A percentile compares a stretch with the other conserved stretches of the same genome.
Conservation (phyloP, 345 rosid genomes). For the Corchorus capsularis region DNA sequence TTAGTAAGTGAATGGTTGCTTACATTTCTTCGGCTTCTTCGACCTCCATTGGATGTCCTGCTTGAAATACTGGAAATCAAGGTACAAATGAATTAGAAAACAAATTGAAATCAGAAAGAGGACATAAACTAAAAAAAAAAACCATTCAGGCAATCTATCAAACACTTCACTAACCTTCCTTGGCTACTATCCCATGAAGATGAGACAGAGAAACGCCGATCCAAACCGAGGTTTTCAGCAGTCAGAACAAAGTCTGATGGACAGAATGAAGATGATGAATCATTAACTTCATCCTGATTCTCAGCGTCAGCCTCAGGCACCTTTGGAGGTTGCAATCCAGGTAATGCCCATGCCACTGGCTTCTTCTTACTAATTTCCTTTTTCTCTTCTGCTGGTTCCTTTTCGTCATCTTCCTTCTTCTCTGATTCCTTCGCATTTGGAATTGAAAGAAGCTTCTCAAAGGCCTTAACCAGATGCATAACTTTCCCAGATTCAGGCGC, state of each 20-base stretch:
- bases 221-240: conserved; percentile 59
- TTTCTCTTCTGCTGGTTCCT: conserved; percentile 22
- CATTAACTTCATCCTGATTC: conserved; percentile 10
- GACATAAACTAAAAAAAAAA: neutral
- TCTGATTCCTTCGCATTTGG: conserved; percentile 39
- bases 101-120: conserved; percentile 14
- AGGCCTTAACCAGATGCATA: conserved; percentile 77
- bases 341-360: conserved; percentile 68
- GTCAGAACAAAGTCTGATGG: conserved; percentile 54
- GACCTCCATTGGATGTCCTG: conserved; percentile 62
- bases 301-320: conserved; percentile 27
- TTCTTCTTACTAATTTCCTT: conserved; percentile 36
- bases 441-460: conserved; percentile 61
- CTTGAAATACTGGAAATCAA: conserved; percentile 46
- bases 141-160: conserved; percentile 8
- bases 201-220: conserved; percentile 49
- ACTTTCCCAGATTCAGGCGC: conserved; percentile 74
- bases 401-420: conserved; percentile 36
- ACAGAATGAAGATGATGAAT: conserved; percentile 38
- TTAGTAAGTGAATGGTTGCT: conserved; percentile 18
- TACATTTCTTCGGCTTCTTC: conserved; percentile 82
- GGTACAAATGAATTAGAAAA: neutral
- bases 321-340: conserved; percentile 63
- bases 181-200: conserved; percentile 61
- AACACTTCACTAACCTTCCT: conserved; percentile 47